Evolutionary conservation across 2,329 filamentous ascomycete species (phyloP).

Genomic region (Madurella mycetomatis): DNA sequence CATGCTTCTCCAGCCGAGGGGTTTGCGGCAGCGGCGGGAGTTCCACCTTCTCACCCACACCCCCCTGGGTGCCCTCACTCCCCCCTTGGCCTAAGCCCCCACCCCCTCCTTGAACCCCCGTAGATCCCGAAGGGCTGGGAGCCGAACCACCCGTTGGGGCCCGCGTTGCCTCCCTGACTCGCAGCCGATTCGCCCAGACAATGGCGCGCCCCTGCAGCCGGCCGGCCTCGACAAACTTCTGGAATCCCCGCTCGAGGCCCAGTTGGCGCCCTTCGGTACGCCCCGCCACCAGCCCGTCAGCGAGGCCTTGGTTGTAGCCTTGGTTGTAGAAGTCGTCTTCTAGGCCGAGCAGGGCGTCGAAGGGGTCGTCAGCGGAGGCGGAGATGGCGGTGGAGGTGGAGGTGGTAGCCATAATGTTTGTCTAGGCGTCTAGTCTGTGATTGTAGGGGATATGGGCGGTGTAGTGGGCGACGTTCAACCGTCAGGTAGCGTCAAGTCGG

Average conservation of each 20-base stretch:
- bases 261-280: slow-evolving; percentile 85
- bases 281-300: slow-evolving; percentile 73
- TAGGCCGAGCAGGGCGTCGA: slow-evolving; percentile 55
- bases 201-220: slow-evolving; percentile 70
- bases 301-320: slow-evolving; percentile 70
- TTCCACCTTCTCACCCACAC: neutral
- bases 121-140: too few species aligned
- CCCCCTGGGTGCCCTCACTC: neutral
- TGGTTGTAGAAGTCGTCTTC: slow-evolving; percentile 73
- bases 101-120: neutral
- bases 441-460: neutral
- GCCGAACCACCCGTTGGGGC: too few species aligned
- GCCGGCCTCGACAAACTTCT: slow-evolving; percentile 83
- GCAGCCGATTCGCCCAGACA: slow-evolving; percentile 76
- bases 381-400: slow-evolving; percentile 17
- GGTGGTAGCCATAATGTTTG: slow-evolving; percentile 7
- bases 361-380: slow-evolving; percentile 40
- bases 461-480: neutral
- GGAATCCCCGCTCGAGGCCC: slow-evolving; percentile 87
- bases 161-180: slow-evolving; percentile 15
- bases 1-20: slow-evolving; percentile 68
- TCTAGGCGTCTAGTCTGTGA: too few species aligned
- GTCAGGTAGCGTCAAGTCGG: neutral
- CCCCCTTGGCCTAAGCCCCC: neutral
- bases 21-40: slow-evolving; percentile 50